A percentile compares a stretch with the other conserved stretches of the same genome.
Conservation (phyloP, 2,329 filamentous ascomycete genomes). For the Parascedosporium putredinis region DNA sequence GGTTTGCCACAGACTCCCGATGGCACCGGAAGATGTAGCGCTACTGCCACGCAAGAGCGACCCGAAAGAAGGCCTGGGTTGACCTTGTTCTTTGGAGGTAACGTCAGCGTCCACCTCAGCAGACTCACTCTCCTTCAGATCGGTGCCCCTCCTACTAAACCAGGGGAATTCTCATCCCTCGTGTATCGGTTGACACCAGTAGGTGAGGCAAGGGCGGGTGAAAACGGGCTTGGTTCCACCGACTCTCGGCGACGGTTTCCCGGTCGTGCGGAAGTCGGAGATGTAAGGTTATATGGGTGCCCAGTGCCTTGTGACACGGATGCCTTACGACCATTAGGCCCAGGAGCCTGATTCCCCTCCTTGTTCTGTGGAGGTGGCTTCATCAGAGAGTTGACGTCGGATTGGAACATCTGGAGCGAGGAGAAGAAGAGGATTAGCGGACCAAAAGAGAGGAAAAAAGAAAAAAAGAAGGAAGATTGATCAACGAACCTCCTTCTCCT, state of each 20-base stretch:
- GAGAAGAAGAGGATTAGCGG: neutral
- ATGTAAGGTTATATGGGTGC: slow-evolving; percentile 58
- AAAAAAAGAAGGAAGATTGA: slow-evolving; percentile 14
- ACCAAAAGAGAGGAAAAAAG: slow-evolving; percentile 13
- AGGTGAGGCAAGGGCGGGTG: slow-evolving; percentile 47
- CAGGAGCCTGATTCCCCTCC: slow-evolving; percentile 45
- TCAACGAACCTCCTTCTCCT: slow-evolving; percentile 47
- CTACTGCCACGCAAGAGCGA: slow-evolving; percentile 40
- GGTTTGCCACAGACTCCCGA: slow-evolving; percentile 6
- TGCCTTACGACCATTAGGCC: slow-evolving; percentile 62
- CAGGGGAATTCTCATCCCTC: slow-evolving; percentile 52
- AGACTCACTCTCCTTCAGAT: slow-evolving; percentile 34
- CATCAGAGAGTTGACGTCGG: slow-evolving; percentile 85
- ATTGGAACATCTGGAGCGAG: slow-evolving; percentile 7
- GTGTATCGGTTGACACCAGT: slow-evolving; percentile 44
- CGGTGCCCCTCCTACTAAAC: slow-evolving; percentile 42
- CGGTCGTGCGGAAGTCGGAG: slow-evolving; percentile 63
- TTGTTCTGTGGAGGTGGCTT: slow-evolving; percentile 76
- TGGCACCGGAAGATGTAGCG: slow-evolving; percentile 9
- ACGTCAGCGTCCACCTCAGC: slow-evolving; percentile 35
- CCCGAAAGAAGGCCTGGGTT: slow-evolving; percentile 29
- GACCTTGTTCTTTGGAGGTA: slow-evolving; percentile 19
- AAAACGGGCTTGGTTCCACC: slow-evolving; percentile 54
- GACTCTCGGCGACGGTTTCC: slow-evolving; percentile 76
- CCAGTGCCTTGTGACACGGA: slow-evolving; percentile 66